Evolutionary conservation across 2,329 filamentous ascomycete species (phyloP).

Genomic region (Talaromyces sp.): DNA sequence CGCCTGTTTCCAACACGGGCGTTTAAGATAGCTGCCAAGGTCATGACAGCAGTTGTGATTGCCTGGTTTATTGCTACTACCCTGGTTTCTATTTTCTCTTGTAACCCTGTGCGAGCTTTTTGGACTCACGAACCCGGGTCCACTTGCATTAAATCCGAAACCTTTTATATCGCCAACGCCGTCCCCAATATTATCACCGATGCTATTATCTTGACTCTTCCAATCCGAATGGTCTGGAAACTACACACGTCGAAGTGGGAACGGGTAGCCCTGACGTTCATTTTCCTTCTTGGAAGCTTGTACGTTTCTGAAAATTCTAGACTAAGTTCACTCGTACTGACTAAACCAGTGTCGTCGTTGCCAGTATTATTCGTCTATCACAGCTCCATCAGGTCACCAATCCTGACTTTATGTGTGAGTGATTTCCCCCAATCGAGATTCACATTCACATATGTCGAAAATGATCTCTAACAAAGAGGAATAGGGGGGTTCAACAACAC

Average conservation of each 20-base stretch:
- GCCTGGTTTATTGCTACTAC: constrained; percentile 20
- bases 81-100: constrained; percentile 17
- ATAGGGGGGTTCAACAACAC: not conserved
- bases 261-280: constrained; percentile 19
- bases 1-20: constrained; percentile 20
- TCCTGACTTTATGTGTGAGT: not conserved
- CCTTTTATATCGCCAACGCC: constrained; percentile 25
- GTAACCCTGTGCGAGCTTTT: constrained; percentile 22
- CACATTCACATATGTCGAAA: not conserved
- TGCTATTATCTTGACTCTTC: constrained; percentile 22
- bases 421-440: not conserved
- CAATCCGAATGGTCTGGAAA: constrained; percentile 21
- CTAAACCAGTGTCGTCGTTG: not conserved
- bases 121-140: constrained; percentile 21
- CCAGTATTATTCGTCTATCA: not conserved
- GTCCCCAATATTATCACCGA: constrained; percentile 28
- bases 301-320: not conserved
- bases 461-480: not conserved
- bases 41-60: constrained; percentile 17
- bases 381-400: not conserved
- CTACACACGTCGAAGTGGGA: constrained; percentile 21
- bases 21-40: constrained; percentile 18
- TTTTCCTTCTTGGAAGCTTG: constrained; percentile 27
- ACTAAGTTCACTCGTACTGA: not conserved
- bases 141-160: constrained; percentile 20